Conservation (phyloP, 2,329 filamentous ascomycete species). For the Metarhizium humberi region DNA sequence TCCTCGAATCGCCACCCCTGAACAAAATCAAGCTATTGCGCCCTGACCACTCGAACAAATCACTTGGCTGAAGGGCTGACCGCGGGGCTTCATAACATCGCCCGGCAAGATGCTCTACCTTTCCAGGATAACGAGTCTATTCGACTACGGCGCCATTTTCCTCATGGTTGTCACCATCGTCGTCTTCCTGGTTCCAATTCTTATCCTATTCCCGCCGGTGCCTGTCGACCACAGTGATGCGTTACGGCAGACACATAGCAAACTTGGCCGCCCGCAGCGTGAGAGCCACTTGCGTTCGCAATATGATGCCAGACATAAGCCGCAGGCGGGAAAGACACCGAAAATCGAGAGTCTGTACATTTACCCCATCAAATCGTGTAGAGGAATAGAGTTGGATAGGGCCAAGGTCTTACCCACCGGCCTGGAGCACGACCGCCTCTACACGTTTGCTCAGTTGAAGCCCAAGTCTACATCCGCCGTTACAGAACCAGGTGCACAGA, state of each 20-base stretch:
- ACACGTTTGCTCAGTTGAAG: constrained; percentile 62
- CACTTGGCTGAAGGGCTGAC: background rate
- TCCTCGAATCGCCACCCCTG: background rate
- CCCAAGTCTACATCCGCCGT: background rate
- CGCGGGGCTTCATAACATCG: background rate
- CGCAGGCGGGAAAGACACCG: constrained; percentile 12
- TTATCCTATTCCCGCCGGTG: constrained; percentile 46
- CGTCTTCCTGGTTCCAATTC: constrained; percentile 43
- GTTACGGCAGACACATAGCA: constrained; percentile 44
- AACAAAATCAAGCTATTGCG: background rate
- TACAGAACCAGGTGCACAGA: background rate
- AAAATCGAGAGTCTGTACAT: constrained; percentile 58
- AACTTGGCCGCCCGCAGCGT: constrained; percentile 30
- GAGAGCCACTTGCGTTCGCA: constrained; percentile 28
- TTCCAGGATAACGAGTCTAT: constrained; percentile 12
- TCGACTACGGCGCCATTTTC: constrained; percentile 24
- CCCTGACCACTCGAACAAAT: background rate
- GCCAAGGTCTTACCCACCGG: constrained; percentile 59
- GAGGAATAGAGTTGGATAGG: constrained; percentile 60
- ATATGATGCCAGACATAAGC: constrained; percentile 12
- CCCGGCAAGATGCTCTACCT: background rate
- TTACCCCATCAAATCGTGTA: constrained; percentile 78
- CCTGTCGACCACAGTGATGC: constrained; percentile 43
- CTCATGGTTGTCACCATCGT: constrained; percentile 34
- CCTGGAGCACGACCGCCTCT: constrained; percentile 72